A percentile compares a stretch with the other conserved stretches of the same genome.
Conservation (phyloP, 148 eudicot species). For the Chenopodium suecicum region DNA sequence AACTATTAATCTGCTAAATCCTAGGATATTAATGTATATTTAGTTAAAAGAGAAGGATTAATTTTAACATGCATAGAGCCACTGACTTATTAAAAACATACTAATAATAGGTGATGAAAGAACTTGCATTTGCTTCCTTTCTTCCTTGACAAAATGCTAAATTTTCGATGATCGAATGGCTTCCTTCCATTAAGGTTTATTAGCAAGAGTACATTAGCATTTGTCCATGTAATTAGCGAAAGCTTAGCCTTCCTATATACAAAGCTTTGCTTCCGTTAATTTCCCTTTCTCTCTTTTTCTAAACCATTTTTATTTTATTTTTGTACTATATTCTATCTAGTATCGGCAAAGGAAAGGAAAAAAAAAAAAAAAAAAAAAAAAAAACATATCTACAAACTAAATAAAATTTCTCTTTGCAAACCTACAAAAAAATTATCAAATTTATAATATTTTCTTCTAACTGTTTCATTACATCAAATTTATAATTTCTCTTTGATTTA, state of each 20-base stretch:
- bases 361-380: not conserved
- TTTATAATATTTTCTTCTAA: not conserved
- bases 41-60: not conserved
- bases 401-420: not conserved
- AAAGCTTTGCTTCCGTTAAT: conserved; percentile 24
- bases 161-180: conserved; percentile 37
- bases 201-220: conserved; percentile 23
- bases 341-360: conserved; percentile 13
- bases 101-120: conserved; percentile 1
- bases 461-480: not conserved
- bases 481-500: too few relatives aligned
- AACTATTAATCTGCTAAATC: not conserved
- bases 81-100: conserved; percentile 4
- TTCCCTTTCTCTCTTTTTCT: conserved; percentile 5
- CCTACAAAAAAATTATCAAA: not conserved
- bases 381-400: not conserved
- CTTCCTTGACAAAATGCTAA: conserved; percentile 25
- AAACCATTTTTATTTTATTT: not conserved
- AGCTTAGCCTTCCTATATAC: conserved; percentile 29
- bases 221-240: conserved; percentile 41
- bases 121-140: not conserved
- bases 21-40: not conserved
- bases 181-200: conserved; percentile 29
- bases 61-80: not conserved
- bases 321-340: not conserved